Evolutionary conservation across 768 basidiomycete species (phyloP).

Genomic region (Hypsizygus marmoreus): DNA sequence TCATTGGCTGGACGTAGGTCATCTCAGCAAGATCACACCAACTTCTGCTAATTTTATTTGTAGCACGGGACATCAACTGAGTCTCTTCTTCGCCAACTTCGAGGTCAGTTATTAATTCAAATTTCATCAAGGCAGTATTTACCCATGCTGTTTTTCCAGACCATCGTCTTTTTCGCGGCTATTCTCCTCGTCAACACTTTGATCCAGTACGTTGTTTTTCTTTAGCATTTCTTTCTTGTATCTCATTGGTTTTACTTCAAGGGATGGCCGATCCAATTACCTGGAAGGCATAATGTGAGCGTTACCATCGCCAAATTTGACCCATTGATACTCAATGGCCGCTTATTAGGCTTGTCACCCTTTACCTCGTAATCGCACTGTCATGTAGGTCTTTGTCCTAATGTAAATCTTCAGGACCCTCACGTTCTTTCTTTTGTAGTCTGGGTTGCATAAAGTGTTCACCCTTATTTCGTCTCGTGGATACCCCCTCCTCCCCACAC

Average conservation of each 20-base stretch:
- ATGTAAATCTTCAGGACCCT: neutral
- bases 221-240: neutral
- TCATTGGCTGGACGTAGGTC: slow-evolving; percentile 84
- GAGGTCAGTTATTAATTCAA: slow-evolving; percentile 50
- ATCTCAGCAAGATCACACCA: slow-evolving; percentile 7
- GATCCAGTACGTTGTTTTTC: slow-evolving; percentile 53
- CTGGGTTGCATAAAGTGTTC: slow-evolving; percentile 37
- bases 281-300: slow-evolving; percentile 84
- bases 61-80: slow-evolving; percentile 69
- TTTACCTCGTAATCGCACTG: slow-evolving; percentile 82
- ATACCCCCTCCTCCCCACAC: too few species aligned
- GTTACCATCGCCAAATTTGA: slow-evolving; percentile 15
- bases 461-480: too few species aligned
- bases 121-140: slow-evolving; percentile 1
- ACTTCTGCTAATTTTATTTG: slow-evolving; percentile 4
- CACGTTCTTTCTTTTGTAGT: slow-evolving; percentile 16
- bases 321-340: slow-evolving; percentile 38
- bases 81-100: slow-evolving; percentile 84
- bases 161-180: slow-evolving; percentile 82
- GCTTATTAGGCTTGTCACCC: slow-evolving; percentile 51
- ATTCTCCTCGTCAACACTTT: slow-evolving; percentile 87
- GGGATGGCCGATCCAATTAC: slow-evolving; percentile 87
- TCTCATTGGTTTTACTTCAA: slow-evolving; percentile 19
- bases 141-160: slow-evolving; percentile 39
- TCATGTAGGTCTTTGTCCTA: slow-evolving; percentile 55